Conservation (phyloP, 495 filamentous ascomycete genomes). For the Massariosphaeria phaeospora region DNA sequence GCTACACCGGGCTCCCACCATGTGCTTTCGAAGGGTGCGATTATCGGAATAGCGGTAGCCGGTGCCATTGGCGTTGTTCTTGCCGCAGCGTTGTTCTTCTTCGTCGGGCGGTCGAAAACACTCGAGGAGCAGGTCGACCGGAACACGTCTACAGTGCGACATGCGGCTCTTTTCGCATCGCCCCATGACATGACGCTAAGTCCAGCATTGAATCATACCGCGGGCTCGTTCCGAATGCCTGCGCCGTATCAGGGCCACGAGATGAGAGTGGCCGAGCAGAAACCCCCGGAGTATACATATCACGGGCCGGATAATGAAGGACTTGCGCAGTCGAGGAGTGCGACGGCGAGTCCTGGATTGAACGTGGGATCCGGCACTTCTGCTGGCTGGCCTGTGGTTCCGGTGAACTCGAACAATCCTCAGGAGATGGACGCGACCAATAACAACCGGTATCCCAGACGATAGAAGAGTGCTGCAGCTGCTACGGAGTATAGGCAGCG, state of each 20-base stretch:
- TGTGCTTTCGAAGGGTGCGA: constrained; percentile 41
- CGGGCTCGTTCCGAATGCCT: not conserved
- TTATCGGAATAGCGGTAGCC: constrained; percentile 45
- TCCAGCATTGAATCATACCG: not conserved
- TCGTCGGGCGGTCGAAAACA: constrained; percentile 28
- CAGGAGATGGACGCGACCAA: not conserved
- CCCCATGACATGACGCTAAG: not conserved
- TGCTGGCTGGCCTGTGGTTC: not conserved
- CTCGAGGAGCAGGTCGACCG: constrained; percentile 10
- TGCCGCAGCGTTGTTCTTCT: constrained; percentile 43
- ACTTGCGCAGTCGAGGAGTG: not conserved
- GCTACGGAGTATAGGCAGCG: too few relatives aligned
- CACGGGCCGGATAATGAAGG: not conserved
- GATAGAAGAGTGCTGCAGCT: too few relatives aligned
- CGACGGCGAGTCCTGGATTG: not conserved
- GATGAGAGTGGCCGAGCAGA: not conserved
- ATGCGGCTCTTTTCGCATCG: not conserved
- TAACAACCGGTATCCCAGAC: too few relatives aligned
- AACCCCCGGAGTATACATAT: not conserved
- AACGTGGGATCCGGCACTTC: not conserved
- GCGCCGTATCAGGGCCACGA: not conserved
- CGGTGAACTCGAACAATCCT: not conserved
- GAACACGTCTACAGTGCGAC: not conserved
- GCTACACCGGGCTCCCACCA: not conserved
- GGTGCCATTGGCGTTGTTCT: constrained; percentile 36